These are phyloP conservation scores for Sphagnum contortum DNA, from an alignment of 225 moss, liverwort and hornwort genomes.

Conservation along the genomic window DNA sequence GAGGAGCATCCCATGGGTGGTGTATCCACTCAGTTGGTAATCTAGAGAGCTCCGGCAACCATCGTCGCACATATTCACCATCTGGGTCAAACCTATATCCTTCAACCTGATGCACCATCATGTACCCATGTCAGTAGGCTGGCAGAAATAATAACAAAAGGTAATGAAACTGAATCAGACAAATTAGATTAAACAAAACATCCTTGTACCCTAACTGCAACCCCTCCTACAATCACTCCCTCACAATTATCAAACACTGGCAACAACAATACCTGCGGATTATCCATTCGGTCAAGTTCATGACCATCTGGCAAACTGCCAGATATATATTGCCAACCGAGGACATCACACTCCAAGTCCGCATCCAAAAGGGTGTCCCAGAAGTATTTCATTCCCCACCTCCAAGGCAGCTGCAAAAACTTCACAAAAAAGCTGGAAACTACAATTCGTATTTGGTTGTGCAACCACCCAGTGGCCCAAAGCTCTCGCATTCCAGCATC, in stretches of 20 bases:
- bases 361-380: slow-evolving; percentile 58
- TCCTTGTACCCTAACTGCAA: no score
- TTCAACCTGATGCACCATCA: slow-evolving; percentile 28
- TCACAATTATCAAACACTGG: background rate
- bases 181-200: no score
- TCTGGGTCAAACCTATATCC: slow-evolving; percentile 54
- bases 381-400: slow-evolving; percentile 65
- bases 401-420: slow-evolving; percentile 56
- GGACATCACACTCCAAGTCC: slow-evolving; percentile 53
- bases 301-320: slow-evolving; percentile 59
- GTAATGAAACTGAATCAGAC: no score
- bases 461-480: slow-evolving; percentile 59
- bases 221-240: no score
- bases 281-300: slow-evolving; percentile 53
- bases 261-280: slow-evolving; percentile 30
- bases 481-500: slow-evolving; percentile 60
- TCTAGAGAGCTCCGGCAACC: slow-evolving; percentile 52
- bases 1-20: slow-evolving; percentile 48
- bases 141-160: no score
- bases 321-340: slow-evolving; percentile 58
- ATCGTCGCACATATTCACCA: slow-evolving; percentile 48
- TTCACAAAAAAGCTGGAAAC: slow-evolving; percentile 57
- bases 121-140: no score
- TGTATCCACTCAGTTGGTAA: slow-evolving; percentile 58
- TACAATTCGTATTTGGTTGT: slow-evolving; percentile 41